Percentiles rank a stretch among this genome's conserved stretches.
phyloP scores from a whole-genome alignment of 2,329 filamentous ascomycete species.

The Epichloe aotearoae region DNA sequence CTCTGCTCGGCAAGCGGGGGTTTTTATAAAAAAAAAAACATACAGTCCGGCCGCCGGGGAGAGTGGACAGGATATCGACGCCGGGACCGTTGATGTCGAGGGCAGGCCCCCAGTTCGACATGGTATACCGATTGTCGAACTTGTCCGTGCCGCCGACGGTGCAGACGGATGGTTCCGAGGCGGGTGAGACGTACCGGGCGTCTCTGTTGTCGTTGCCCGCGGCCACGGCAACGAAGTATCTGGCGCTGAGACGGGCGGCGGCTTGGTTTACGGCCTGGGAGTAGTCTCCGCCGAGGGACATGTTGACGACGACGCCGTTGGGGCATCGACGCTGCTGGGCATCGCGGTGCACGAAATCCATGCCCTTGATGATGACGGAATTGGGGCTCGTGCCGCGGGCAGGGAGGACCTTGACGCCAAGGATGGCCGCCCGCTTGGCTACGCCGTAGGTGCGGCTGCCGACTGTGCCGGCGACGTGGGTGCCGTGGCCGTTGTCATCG shows the following conservation, averaged over 20 bases:
- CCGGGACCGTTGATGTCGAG: conserved; percentile 32
- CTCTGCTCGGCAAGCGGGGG: too few species aligned
- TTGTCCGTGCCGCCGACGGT: conserved; percentile 31
- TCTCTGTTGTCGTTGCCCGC: conserved; percentile 33
- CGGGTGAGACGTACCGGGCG: conserved; percentile 25
- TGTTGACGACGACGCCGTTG: conserved; percentile 32
- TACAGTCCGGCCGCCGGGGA: conserved; percentile 24
- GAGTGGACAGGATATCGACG: conserved; percentile 28
- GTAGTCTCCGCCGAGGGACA: conserved; percentile 34
- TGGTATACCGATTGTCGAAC: conserved; percentile 22
- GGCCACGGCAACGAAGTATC: conserved; percentile 36
- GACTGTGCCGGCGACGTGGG: conserved; percentile 22
- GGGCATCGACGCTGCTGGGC: conserved; percentile 20
- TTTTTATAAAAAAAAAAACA: conserved; percentile 8
- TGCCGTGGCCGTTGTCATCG: conserved; percentile 16
- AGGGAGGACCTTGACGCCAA: conserved; percentile 27
- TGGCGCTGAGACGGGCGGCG: conserved; percentile 24
- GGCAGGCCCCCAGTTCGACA: conserved; percentile 32
- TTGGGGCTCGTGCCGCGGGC: conserved; percentile 16
- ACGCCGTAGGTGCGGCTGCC: conserved; percentile 24
- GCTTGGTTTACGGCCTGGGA: conserved; percentile 32
- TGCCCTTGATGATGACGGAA: conserved; percentile 23
- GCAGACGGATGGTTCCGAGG: conserved; percentile 28
- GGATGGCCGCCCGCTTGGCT: conserved; percentile 23
- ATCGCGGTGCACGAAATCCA: conserved; percentile 25